Percentiles rank a stretch among this genome's conserved stretches.
These are phyloP conservation scores for Wickerhamiella infanticola DNA, from an alignment of 1,139 yeast genomes.

Conservation along the genomic window DNA sequence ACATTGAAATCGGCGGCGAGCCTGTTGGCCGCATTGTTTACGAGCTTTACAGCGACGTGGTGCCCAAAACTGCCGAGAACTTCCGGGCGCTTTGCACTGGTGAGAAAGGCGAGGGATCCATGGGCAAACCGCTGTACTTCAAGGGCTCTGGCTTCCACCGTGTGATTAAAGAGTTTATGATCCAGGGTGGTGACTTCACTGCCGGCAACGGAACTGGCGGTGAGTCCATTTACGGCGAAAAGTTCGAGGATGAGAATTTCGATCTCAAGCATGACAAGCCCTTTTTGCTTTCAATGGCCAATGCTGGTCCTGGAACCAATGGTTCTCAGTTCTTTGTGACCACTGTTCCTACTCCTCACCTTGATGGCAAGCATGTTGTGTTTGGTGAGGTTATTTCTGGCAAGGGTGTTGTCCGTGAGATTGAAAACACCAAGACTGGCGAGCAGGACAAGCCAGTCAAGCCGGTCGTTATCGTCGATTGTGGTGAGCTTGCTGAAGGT, in stretches of 20 bases:
- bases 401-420: slow-evolving; percentile 57
- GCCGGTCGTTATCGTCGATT: slow-evolving; percentile 50
- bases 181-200: slow-evolving; percentile 96
- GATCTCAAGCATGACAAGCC: slow-evolving; percentile 63
- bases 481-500: slow-evolving; percentile 57
- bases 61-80: slow-evolving; percentile 88
- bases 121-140: slow-evolving; percentile 54
- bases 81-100: slow-evolving; percentile 87
- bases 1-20: slow-evolving; percentile 50
- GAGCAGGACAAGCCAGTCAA: slow-evolving; percentile 45
- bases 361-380: slow-evolving; percentile 91
- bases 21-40: slow-evolving; percentile 61
- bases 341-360: slow-evolving; percentile 67
- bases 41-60: slow-evolving; percentile 62
- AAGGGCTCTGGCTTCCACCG: slow-evolving; percentile 81
- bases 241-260: slow-evolving; percentile 88
- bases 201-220: slow-evolving; percentile 87
- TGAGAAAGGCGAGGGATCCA: slow-evolving; percentile 53
- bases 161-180: slow-evolving; percentile 75
- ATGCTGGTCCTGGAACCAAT: slow-evolving; percentile 88
- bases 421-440: slow-evolving; percentile 57
- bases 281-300: slow-evolving; percentile 87
- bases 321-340: slow-evolving; percentile 90
- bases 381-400: slow-evolving; percentile 84
- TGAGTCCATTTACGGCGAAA: slow-evolving; percentile 87